Conservation (phyloP, 225 moss, liverwort and hornwort genomes). For the Bryoerythrophyllum caledonicum region DNA sequence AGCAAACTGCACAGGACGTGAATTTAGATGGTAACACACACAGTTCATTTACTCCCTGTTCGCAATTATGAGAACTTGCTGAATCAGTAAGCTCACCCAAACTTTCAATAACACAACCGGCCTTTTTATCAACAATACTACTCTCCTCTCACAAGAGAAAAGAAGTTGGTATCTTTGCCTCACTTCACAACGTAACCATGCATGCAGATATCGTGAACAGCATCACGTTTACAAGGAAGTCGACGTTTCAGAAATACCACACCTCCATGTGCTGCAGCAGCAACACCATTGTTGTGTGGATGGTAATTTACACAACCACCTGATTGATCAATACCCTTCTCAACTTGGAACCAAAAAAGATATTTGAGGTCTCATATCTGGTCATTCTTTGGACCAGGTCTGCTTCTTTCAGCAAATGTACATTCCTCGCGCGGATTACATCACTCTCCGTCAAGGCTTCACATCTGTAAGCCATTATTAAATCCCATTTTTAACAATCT, state of each 20-base stretch:
- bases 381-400: conserved; percentile 20
- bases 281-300: conserved; percentile 38
- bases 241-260: conserved; percentile 49
- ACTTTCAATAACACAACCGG: no score
- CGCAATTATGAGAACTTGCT: no score
- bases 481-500: not conserved
- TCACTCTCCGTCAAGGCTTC: conserved; percentile 52
- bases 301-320: conserved; percentile 18
- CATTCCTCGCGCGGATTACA: conserved; percentile 60
- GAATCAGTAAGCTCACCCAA: no score
- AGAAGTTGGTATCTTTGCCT: no score
- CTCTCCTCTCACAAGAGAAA: no score
- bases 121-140: no score
- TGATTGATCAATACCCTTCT: no score
- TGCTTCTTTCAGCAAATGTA: conserved; percentile 65
- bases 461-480: not conserved
- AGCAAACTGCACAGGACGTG: conserved; percentile 4
- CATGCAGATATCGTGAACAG: conserved; percentile 12
- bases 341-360: no score
- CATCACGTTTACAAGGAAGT: conserved; percentile 42
- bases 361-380: no score
- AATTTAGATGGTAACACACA: conserved; percentile 10
- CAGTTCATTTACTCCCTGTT: no score
- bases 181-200: no score
- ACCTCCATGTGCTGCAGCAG: conserved; percentile 43